Evolutionary conservation across 345 rosid genomes (phyloP).

Genomic region (Clarkia xantiana): DNA sequence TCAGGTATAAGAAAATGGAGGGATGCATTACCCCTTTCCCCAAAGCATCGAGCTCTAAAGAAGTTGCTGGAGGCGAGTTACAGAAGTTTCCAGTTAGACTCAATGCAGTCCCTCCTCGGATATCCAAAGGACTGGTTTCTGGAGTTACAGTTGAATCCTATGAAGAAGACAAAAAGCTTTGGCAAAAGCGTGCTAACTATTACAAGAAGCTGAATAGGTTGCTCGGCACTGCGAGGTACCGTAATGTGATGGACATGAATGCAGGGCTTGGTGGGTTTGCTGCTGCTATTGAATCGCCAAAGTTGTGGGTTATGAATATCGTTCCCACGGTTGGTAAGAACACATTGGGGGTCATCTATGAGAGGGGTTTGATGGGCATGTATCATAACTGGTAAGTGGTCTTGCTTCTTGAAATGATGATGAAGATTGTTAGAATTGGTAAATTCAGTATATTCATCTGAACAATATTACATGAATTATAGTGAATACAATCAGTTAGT

Average conservation of each 20-base stretch:
- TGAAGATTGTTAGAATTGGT: neutral
- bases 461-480: no score
- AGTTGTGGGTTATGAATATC: constrained; percentile 96
- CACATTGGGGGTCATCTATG: constrained; percentile 73
- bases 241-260: constrained; percentile 94
- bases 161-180: constrained; percentile 48
- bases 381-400: constrained; percentile 82
- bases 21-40: constrained; percentile 65
- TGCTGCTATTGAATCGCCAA: constrained; percentile 77
- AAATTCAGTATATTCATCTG: no score
- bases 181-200: constrained; percentile 60
- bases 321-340: constrained; percentile 62
- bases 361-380: constrained; percentile 84
- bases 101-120: constrained; percentile 59
- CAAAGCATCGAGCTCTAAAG: constrained; percentile 38
- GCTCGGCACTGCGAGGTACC: constrained; percentile 66
- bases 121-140: constrained; percentile 43
- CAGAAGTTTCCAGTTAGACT: constrained; percentile 88
- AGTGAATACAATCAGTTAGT: no score
- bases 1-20: constrained; percentile 70
- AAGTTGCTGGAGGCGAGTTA: constrained; percentile 74
- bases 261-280: constrained; percentile 93
- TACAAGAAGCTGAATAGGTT: constrained; percentile 62
- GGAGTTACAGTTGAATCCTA: constrained; percentile 47
- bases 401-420: neutral